Conservation (phyloP, 345 rosid genomes). For the Schrenkiella parvula region DNA sequence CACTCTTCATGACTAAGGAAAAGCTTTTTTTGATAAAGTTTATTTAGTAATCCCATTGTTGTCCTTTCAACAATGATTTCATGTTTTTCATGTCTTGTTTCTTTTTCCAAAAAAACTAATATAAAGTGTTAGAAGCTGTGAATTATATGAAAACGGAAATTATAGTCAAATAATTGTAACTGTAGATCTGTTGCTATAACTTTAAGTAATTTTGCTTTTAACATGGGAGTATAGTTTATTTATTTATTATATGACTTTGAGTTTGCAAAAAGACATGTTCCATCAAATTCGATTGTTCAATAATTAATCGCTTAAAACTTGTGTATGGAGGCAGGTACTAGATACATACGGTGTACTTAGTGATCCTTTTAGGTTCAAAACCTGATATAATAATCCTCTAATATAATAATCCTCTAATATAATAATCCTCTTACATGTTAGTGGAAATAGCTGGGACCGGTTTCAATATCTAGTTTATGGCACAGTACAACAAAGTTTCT, state of each 20-base stretch:
- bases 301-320: neutral
- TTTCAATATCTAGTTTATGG: neutral
- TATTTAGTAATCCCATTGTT: constrained; percentile 8
- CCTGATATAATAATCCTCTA: neutral
- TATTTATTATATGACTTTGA: neutral
- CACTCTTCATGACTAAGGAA: constrained; percentile 37
- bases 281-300: neutral
- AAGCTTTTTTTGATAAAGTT: neutral
- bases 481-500: neutral
- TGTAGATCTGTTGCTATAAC: neutral
- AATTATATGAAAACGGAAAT: neutral
- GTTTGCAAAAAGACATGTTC: neutral
- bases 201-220: neutral
- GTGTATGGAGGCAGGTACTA: neutral
- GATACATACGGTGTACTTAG: neutral
- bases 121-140: neutral
- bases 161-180: neutral
- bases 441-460: neutral
- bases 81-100: neutral
- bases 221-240: neutral
- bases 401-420: neutral
- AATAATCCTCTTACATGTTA: neutral
- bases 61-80: constrained; percentile 18
- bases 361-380: neutral
- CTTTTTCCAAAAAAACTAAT: neutral